These are phyloP conservation scores for Dactylellina leptospora DNA, from an alignment of 2,329 filamentous ascomycete species.

Conservation along the genomic window DNA sequence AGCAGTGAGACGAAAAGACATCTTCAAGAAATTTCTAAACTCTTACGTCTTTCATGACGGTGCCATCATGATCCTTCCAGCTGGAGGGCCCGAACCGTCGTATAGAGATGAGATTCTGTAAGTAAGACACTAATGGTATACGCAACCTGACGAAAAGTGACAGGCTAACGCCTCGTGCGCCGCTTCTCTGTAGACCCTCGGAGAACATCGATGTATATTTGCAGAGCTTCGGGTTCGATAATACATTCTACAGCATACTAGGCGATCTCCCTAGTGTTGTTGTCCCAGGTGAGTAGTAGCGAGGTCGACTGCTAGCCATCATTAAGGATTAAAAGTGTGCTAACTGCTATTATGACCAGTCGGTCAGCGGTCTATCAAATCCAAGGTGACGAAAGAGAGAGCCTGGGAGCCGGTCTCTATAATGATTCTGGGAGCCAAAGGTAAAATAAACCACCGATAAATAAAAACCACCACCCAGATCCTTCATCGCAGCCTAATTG, in stretches of 20 bases:
- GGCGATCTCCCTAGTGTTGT: slow-evolving; percentile 30
- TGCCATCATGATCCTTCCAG: slow-evolving; percentile 27
- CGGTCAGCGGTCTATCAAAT: slow-evolving; percentile 21
- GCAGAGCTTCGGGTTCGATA: slow-evolving; percentile 45
- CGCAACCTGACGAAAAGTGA: no score
- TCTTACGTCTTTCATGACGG: slow-evolving; percentile 31
- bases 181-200: slow-evolving; percentile 9
- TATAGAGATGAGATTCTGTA: slow-evolving; percentile 39
- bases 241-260: slow-evolving; percentile 46
- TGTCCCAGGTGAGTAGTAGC: slow-evolving; percentile 15
- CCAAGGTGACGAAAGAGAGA: slow-evolving; percentile 19
- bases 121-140: background rate
- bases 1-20: slow-evolving; percentile 2
- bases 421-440: slow-evolving; percentile 38
- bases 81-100: slow-evolving; percentile 2
- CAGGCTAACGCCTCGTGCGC: no score
- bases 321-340: no score
- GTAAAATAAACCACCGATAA: background rate
- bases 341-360: background rate
- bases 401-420: slow-evolving; percentile 39
- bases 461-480: background rate
- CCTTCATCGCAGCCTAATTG: background rate
- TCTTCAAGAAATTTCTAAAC: slow-evolving; percentile 28
- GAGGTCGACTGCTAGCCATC: no score
- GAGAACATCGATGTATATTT: slow-evolving; percentile 27